A percentile compares a stretch with the other conserved stretches of the same genome.
Conservation (phyloP, 2,329 filamentous ascomycete genomes). For the Taxawa tesnikishii region DNA sequence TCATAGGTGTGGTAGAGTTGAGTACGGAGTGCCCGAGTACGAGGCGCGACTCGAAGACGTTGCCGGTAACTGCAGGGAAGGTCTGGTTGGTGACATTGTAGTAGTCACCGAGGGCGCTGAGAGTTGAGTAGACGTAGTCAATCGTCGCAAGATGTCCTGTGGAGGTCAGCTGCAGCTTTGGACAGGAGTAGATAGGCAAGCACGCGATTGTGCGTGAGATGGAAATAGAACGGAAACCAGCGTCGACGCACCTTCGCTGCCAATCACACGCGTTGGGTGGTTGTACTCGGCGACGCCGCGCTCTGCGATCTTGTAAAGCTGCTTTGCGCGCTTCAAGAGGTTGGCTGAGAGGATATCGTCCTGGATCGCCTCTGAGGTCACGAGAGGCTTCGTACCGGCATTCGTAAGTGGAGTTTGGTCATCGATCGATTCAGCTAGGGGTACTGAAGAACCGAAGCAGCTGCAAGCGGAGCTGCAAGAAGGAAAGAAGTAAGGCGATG, state of each 20-base stretch:
- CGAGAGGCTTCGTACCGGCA: too few species aligned
- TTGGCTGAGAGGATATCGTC: slow-evolving; percentile 41
- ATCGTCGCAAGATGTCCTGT: slow-evolving; percentile 13
- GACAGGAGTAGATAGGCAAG: too few species aligned
- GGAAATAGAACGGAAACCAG: too few species aligned
- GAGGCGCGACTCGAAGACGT: slow-evolving; percentile 14
- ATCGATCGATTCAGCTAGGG: too few species aligned
- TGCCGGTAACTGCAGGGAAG: slow-evolving; percentile 18
- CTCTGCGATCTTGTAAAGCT: slow-evolving; percentile 52
- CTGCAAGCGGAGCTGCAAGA: too few species aligned
- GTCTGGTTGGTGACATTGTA: slow-evolving; percentile 45
- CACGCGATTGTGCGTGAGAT: too few species aligned
- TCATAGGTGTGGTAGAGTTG: slow-evolving; percentile 48
- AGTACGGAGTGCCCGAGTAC: slow-evolving; percentile 46
- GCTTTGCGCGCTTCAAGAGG: slow-evolving; percentile 46
- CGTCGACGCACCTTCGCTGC: slow-evolving; percentile 46
- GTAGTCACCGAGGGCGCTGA: slow-evolving; percentile 42
- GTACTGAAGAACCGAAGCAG: too few species aligned
- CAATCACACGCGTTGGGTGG: slow-evolving; percentile 60
- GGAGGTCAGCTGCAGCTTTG: too few species aligned
- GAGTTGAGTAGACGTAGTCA: slow-evolving; percentile 16
- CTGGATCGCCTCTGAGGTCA: too few species aligned
- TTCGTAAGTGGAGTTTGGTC: too few species aligned
- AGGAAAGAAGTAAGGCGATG: too few species aligned
- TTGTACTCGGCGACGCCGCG: slow-evolving; percentile 47